Evolutionary conservation across 345 rosid genomes (phyloP), one percentile per base, ranked within the genome.

Genomic region (Salix suchowensis): DNA sequence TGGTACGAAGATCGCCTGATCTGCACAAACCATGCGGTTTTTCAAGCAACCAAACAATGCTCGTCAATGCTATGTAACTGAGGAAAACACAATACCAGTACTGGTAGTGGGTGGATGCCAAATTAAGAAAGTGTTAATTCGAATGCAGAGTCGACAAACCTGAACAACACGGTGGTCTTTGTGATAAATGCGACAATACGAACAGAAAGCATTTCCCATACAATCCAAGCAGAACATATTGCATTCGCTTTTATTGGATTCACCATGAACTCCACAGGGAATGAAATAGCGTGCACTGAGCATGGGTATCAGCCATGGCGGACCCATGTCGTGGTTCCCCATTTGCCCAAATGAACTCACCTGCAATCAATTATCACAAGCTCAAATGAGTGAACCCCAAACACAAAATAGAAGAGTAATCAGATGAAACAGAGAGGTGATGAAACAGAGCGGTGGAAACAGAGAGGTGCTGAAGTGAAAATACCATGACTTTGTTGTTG

Each of bases 1-100:
- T 94, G 97, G 87, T 94, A 94, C 1, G 98, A 94, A 9, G 98
- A 94, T 78, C 98, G 87, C 80, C 98, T 85, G 84, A 94, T 94
- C 98, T 94, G 84, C 65, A 78, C 16, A n/a, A 65, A 58, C 64
- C 28, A 30, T n/a, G 8, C 66, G 10, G 67, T 37, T 21, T 28
- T 18, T 7, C 24, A 30, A 13, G 28, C 24, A 18, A 12, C 16
- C 60, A 46, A 19, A 4, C 40, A 34, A 42, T 46, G 21, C 26
- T 12, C 2, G 39, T 36, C 2, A 34, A 15, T 36, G n/a, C 42
- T 18, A 23, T 24, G n/a, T 32, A 7, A 48, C 34, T 21, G 40
- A 72, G 1, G 18, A 13, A 7, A 71, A 37, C 8, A 21, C 16
- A n/a, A 8, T 46, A 30, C 74, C 61, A 55, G 40, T 30, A 36